phyloP scores from a whole-genome alignment of 176 grass and related monocot species.

The Juncus inflexus region DNA sequence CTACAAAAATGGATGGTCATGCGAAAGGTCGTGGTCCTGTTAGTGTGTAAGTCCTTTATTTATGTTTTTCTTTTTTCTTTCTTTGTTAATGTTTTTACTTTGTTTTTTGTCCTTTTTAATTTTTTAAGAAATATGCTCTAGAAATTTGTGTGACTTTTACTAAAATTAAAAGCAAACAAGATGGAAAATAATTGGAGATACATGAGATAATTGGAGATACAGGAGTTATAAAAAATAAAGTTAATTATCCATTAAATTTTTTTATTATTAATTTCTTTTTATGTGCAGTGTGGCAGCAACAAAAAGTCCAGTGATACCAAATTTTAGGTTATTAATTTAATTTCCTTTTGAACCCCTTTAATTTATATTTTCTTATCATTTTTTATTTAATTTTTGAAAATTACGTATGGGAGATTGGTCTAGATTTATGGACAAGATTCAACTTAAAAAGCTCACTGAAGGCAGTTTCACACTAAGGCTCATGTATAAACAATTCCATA shows the following conservation, averaged over 20 bases:
- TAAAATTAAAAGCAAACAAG: too few species aligned
- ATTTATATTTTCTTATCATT: conserved; percentile 10
- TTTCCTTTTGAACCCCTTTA: background rate
- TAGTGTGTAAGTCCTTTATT: conserved; percentile 68
- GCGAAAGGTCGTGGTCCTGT: conserved; percentile 83
- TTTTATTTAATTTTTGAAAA: conserved; percentile 23
- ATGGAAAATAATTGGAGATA: too few species aligned
- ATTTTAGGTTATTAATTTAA: conserved; percentile 56
- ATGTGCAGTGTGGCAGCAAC: conserved; percentile 75
- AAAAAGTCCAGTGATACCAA: conserved; percentile 84
- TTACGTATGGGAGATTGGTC: conserved; percentile 83
- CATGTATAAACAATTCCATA: conserved; percentile 88
- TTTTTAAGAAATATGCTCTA: background rate
- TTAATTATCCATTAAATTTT: conserved; percentile 1
- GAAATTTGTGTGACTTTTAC: background rate
- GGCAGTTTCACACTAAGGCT: conserved; percentile 89
- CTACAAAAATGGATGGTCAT: conserved; percentile 97
- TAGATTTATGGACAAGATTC: conserved; percentile 94
- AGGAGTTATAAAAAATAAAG: too few species aligned
- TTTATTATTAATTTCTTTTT: conserved; percentile 6
- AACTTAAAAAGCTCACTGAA: conserved; percentile 82
- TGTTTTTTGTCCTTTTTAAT: background rate
- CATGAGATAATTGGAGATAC: too few species aligned
- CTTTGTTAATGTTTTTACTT: conserved; percentile 9
- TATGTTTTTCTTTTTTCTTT: background rate